These are phyloP conservation scores for Zasmidium citrigriseum DNA, from an alignment of 2,329 filamentous ascomycete genomes.

Conservation along the genomic window DNA sequence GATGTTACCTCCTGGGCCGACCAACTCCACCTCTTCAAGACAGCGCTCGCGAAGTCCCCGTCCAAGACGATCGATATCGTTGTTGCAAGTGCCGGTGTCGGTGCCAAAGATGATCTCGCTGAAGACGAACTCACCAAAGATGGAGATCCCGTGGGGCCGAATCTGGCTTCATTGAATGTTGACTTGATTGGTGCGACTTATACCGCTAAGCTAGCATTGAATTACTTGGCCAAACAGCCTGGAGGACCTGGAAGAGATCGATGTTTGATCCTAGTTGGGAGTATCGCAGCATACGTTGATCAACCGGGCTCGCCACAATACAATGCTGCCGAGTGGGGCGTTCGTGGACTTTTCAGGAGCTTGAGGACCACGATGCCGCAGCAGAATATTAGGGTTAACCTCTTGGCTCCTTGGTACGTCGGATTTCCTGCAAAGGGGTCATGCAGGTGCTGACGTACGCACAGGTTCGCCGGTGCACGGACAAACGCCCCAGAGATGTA, in stretches of 20 bases:
- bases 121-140: constrained; percentile 13
- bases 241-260: constrained; percentile 43
- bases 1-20: constrained; percentile 35
- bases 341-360: constrained; percentile 46
- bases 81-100: constrained; percentile 33
- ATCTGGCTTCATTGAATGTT: constrained; percentile 26
- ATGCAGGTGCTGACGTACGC: neutral
- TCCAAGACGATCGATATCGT: constrained; percentile 30
- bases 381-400: constrained; percentile 50
- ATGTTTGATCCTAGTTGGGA: constrained; percentile 53
- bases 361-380: constrained; percentile 40
- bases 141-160: constrained; percentile 28
- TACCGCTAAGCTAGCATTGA: constrained; percentile 40
- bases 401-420: constrained; percentile 33
- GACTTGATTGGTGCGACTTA: constrained; percentile 30
- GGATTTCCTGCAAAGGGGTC: neutral
- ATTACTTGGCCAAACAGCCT: constrained; percentile 37
- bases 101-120: constrained; percentile 24
- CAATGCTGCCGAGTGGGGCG: constrained; percentile 41
- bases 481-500: neutral
- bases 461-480: neutral
- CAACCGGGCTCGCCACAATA: constrained; percentile 44
- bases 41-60: constrained; percentile 23
- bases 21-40: constrained; percentile 33
- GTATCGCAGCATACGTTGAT: constrained; percentile 52